Evolutionary conservation across 2,329 filamentous ascomycete species (phyloP), one percentile per base, ranked within the genome.

Genomic region (Aspergillus floridensis): DNA sequence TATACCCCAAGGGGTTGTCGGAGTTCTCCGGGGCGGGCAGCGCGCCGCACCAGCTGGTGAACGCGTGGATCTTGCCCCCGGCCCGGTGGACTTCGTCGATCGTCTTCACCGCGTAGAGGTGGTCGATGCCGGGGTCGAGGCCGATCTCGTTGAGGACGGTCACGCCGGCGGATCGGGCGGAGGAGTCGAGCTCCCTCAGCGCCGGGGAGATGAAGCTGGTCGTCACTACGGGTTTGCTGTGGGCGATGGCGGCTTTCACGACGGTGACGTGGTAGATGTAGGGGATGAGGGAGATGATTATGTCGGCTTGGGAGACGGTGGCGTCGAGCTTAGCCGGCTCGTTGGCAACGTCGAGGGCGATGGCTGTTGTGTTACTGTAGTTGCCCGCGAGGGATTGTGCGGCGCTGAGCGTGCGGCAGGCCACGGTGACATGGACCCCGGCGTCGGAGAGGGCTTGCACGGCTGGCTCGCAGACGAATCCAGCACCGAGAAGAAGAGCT

Each of bases 71-170:
- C 6, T 55, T 21, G 6, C 57, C 57, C 11, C 52, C 57, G 12
- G 32, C 47, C 2, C 26, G 16, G 31, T 59, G 57, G 16, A 59
- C 57, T 32, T 59, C 57, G 26, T 59, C 46, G 4, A 55, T 59
- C 3, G 57, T 59, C 46, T 59, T 59, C 4, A 59, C 32, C 29
- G 57, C 57, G 46, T 59, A 59, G 21, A 59, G 57, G 26, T 55
- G 57, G 35, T 59, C 57, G 44, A 59, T 55, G 3, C 57, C 51
- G 3, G 57, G 52, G 19, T 55, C 51, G 2, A 55, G 46, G 3
- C 57, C 52, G 24, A 59, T 55, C 24, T 59, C 57, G 31, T 49
- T 50, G 31, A 49, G 31, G 14, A 55, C 26, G 2, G 48, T 49
- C 2, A 59, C 46, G 7, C 52, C 57, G 4, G 46, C 57, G 44